These are phyloP conservation scores for Wickerhamiella musiphila DNA, from an alignment of 805 yeast genomes.

Conservation along the genomic window DNA sequence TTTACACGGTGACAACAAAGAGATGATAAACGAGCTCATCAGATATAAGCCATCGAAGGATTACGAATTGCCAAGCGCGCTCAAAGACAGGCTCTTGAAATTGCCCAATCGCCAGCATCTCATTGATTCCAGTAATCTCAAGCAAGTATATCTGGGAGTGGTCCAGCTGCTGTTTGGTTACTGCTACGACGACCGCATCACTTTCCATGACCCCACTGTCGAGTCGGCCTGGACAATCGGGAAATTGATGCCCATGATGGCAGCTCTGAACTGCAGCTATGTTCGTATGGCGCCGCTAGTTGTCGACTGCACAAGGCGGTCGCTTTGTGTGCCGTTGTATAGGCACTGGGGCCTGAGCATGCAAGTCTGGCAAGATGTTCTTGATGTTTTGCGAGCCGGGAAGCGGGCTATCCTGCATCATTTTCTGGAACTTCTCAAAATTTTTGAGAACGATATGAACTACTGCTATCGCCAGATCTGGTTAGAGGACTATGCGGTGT, in stretches of 20 bases:
- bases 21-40: slow-evolving; percentile 31
- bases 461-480: slow-evolving; percentile 12
- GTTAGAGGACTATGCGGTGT: slow-evolving; percentile 15
- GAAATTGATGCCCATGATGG: slow-evolving; percentile 59
- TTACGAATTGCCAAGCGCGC: slow-evolving; percentile 39
- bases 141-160: slow-evolving; percentile 44
- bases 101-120: slow-evolving; percentile 49
- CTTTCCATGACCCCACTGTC: slow-evolving; percentile 49
- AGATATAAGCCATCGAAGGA: slow-evolving; percentile 26
- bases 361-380: slow-evolving; percentile 62
- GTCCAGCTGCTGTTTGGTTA: slow-evolving; percentile 55
- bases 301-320: slow-evolving; percentile 48
- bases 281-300: slow-evolving; percentile 34
- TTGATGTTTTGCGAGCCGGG: slow-evolving; percentile 48
- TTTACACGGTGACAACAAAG: slow-evolving; percentile 35
- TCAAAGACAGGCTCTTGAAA: slow-evolving; percentile 45
- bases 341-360: slow-evolving; percentile 44
- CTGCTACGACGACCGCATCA: slow-evolving; percentile 59
- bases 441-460: slow-evolving; percentile 34
- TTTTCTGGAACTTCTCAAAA: slow-evolving; percentile 44
- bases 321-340: slow-evolving; percentile 65
- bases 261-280: slow-evolving; percentile 41
- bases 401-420: slow-evolving; percentile 44
- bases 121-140: slow-evolving; percentile 34
- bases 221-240: slow-evolving; percentile 96